A percentile compares a stretch with the other conserved stretches of the same genome.
Conservation (phyloP, 2,329 filamentous ascomycete species). For the Diplodia seriata region DNA sequence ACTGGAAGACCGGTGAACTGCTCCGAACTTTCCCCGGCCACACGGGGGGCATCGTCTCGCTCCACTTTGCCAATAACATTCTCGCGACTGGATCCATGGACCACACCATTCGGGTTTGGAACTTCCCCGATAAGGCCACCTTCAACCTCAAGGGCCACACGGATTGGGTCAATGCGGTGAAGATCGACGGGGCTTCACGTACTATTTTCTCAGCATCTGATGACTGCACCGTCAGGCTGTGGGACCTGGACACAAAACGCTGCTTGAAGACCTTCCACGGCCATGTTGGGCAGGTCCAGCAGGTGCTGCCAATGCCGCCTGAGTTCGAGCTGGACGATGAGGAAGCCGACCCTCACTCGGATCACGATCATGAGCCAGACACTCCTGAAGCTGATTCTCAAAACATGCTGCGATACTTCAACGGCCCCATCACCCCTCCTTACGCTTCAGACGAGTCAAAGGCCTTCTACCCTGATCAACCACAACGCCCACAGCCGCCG, state of each 20-base stretch:
- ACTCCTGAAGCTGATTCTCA: constrained; percentile 33
- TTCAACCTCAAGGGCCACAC: constrained; percentile 82
- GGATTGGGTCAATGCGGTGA: constrained; percentile 97
- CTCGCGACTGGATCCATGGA: constrained; percentile 91
- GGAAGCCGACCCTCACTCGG: constrained; percentile 60
- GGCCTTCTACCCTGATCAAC: constrained; percentile 61
- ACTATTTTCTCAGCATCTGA: constrained; percentile 94
- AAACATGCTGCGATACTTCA: constrained; percentile 25
- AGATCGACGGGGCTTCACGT: constrained; percentile 79
- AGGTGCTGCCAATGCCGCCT: constrained; percentile 80
- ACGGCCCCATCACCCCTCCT: constrained; percentile 32
- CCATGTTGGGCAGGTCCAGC: constrained; percentile 94
- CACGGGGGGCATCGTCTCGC: constrained; percentile 79
- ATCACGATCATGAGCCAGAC: constrained; percentile 57
- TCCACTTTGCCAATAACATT: constrained; percentile 85
- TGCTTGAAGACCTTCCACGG: constrained; percentile 82
- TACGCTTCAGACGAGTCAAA: constrained; percentile 30
- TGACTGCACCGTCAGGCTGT: constrained; percentile 87
- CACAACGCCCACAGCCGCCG: constrained; percentile 74
- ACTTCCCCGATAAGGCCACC: constrained; percentile 82
- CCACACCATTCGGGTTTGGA: constrained; percentile 89
- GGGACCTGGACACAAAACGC: constrained; percentile 85
- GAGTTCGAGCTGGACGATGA: constrained; percentile 90
- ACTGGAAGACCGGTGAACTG: constrained; percentile 90
- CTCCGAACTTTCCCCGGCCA: constrained; percentile 83